A percentile compares a stretch with the other conserved stretches of the same genome.
These are phyloP conservation scores for Eucalyptus microcorys DNA, from an alignment of 345 rosid genomes.

Conservation along the genomic window DNA sequence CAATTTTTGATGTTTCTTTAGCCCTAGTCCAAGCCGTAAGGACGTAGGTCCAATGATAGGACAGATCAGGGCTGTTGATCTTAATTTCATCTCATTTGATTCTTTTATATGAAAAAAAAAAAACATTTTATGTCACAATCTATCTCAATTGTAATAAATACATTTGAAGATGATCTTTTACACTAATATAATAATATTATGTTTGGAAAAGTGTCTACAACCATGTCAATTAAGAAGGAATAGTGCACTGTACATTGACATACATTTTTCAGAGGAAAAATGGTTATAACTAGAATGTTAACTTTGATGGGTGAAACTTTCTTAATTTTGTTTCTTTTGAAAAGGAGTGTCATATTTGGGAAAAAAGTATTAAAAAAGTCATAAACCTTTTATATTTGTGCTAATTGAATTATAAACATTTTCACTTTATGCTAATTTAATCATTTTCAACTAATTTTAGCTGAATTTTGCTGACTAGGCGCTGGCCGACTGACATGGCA, in stretches of 20 bases:
- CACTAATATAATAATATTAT: background rate
- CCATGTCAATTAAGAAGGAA: background rate
- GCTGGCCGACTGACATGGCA: accelerated
- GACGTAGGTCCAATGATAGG: background rate
- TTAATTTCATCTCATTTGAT: too few relatives aligned
- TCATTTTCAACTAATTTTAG: accelerated
- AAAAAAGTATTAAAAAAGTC: too few relatives aligned
- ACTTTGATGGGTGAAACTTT: background rate
- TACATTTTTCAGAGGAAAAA: too few relatives aligned
- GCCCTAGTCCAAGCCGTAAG: background rate
- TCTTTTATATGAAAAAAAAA: too few relatives aligned
- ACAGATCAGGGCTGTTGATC: background rate
- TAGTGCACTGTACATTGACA: background rate
- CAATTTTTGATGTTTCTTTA: background rate
- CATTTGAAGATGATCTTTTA: background rate
- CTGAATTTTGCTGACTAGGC: accelerated
- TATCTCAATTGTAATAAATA: too few relatives aligned
- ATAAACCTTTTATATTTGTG: accelerated
- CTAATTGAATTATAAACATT: too few relatives aligned
- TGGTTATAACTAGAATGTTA: too few relatives aligned
- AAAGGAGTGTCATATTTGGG: accelerated
- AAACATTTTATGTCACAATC: too few relatives aligned
- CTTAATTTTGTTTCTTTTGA: too few relatives aligned
- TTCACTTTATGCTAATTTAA: accelerated
- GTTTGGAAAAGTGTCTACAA: background rate